Base-by-base conservation (phyloP, 257 asterid genomes). In the Dorcoceras hygrometricum region DNA sequence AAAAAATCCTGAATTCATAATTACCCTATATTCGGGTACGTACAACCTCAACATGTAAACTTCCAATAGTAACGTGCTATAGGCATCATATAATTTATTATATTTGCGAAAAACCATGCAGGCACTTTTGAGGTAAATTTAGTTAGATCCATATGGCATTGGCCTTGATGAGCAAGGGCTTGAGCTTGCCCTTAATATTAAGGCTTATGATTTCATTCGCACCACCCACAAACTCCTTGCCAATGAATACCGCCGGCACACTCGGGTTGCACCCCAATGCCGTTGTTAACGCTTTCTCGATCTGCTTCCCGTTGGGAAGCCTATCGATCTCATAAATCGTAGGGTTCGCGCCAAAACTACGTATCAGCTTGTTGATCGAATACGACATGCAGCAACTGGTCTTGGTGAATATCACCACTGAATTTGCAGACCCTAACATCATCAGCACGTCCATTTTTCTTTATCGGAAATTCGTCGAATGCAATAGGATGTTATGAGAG, bases 351-450 rank as follows among this genome's bases (percentile, higher is more conserved):
- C 91, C 88, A 23, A 82, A 89, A 34, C 86, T 57, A 12, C 79
- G 73, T 18, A 89, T 77, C 23, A 89, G 57, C 29, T 36, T 63
- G 20, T 71, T 27, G 3, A 89, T 82, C 7, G 82, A 57, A 57
- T 89, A 76, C 0, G 88, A 84, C 55, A 86, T 82, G 89, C 91
- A 79, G 59, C 89, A 89, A 39, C 20, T 71, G 27, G 73, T 82
- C 69, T 84, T 89, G 78, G 82, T 86, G 80, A 86, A 84, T 5
- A 89, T 76, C 67, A 89, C 95, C 63, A 83, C 84, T 1, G 96
- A 74, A 20, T 68, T 76, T 28, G 63, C 77, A 0, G 78, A 54
- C 16, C 79, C 96, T 53, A 88, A 24, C 51, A 62, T 65, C 83
- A 19, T 71, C 62, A 81, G 65, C 22, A 27, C 59, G 16, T 79